Conservation (phyloP, 1,284 basidiomycete species). For the Garcileccinum viscosum region DNA sequence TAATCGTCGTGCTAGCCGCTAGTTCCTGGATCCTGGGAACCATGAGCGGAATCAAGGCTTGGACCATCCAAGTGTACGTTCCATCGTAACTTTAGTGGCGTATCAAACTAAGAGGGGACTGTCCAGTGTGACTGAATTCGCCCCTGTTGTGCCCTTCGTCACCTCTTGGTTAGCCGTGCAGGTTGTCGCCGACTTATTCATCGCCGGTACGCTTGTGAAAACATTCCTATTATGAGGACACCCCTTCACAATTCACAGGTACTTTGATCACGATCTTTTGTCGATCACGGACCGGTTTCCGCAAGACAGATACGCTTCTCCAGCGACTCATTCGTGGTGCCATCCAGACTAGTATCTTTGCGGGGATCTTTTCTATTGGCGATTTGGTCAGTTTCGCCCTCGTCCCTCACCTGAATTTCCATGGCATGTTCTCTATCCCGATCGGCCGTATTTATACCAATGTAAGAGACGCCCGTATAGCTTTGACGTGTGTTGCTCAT, state of each 20-base stretch:
- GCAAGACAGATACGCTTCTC: slow-evolving; percentile 50
- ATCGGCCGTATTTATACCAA: slow-evolving; percentile 42
- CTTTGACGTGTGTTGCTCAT: neutral
- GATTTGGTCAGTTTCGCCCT: slow-evolving; percentile 48
- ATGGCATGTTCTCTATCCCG: slow-evolving; percentile 39
- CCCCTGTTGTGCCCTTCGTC: slow-evolving; percentile 36
- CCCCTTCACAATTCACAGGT: slow-evolving; percentile 19
- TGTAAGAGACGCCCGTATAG: slow-evolving; percentile 18
- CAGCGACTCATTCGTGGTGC: slow-evolving; percentile 53
- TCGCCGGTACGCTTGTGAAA: slow-evolving; percentile 42
- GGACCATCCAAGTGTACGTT: slow-evolving; percentile 45
- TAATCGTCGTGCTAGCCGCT: slow-evolving; percentile 41
- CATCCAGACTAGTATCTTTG: slow-evolving; percentile 53
- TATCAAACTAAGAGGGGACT: neutral
- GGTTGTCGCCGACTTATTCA: slow-evolving; percentile 44
- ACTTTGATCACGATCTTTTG: slow-evolving; percentile 43
- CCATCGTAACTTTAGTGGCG: neutral
- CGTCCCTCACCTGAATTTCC: slow-evolving; percentile 31
- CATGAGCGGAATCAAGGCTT: slow-evolving; percentile 44
- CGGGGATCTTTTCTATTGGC: slow-evolving; percentile 49
- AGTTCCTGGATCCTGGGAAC: slow-evolving; percentile 46
- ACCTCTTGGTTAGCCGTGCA: slow-evolving; percentile 49
- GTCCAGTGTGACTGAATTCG: slow-evolving; percentile 36
- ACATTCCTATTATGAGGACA: neutral
- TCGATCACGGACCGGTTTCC: slow-evolving; percentile 51